A percentile compares a stretch with the other conserved stretches of the same genome.
Evolutionary conservation across 371 early-diverging fungal genomes (phyloP).

Genomic region (Mucor saturninus): DNA sequence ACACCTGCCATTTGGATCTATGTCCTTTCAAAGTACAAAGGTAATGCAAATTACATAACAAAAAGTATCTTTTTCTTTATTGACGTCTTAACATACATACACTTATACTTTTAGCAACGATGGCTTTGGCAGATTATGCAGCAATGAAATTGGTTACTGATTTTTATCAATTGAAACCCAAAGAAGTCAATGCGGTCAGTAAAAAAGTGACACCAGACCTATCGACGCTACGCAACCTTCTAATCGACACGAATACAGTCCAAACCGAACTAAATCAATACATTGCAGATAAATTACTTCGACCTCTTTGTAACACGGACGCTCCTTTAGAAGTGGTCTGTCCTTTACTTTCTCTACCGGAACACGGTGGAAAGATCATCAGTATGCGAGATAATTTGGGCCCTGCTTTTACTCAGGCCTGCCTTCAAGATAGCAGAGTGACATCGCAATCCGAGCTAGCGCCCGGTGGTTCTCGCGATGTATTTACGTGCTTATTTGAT

Average conservation of each 20-base stretch:
- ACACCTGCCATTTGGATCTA: slow-evolving; percentile 74
- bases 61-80: background rate
- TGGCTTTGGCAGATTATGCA: slow-evolving; percentile 71
- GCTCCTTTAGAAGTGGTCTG: slow-evolving; percentile 61
- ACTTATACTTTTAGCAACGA: slow-evolving; percentile 43
- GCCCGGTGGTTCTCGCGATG: slow-evolving; percentile 47
- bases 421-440: background rate
- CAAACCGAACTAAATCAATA: slow-evolving; percentile 58
- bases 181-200: slow-evolving; percentile 46
- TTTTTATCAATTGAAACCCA: slow-evolving; percentile 43
- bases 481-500: slow-evolving; percentile 54
- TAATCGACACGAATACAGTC: slow-evolving; percentile 68
- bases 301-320: slow-evolving; percentile 54
- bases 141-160: slow-evolving; percentile 60
- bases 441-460: slow-evolving; percentile 26
- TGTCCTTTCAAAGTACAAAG: slow-evolving; percentile 64
- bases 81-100: background rate
- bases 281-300: slow-evolving; percentile 65
- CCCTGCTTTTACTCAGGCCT: slow-evolving; percentile 17
- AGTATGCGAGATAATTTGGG: slow-evolving; percentile 54
- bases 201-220: slow-evolving; percentile 63
- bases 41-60: slow-evolving; percentile 16
- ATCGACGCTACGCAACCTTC: slow-evolving; percentile 60
- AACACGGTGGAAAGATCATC: slow-evolving; percentile 75
- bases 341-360: slow-evolving; percentile 67